Percentiles rank a stretch among this genome's conserved stretches.
phyloP scores from a whole-genome alignment of 768 basidiomycete species.

The Baorangia bicolor region DNA sequence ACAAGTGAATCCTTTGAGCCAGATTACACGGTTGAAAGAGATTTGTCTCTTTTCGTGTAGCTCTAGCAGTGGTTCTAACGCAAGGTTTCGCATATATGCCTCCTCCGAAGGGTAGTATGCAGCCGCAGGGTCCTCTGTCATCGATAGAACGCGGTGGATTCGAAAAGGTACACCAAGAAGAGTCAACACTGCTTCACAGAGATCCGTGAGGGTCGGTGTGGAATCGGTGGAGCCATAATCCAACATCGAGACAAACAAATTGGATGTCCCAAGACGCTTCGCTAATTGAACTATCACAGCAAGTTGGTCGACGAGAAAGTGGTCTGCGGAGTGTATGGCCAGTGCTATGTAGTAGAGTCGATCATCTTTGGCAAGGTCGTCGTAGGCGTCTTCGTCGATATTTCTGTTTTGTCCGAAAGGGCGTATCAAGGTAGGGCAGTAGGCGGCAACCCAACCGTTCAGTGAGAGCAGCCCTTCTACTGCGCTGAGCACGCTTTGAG shows the following conservation, averaged over 20 bases:
- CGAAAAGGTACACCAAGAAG: slow-evolving; percentile 92
- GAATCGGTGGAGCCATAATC: slow-evolving; percentile 96
- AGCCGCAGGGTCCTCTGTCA: slow-evolving; percentile 85
- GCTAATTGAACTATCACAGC: slow-evolving; percentile 97
- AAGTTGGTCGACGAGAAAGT: slow-evolving; percentile 97
- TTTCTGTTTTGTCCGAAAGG: slow-evolving; percentile 92
- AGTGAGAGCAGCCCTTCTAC: slow-evolving; percentile 94
- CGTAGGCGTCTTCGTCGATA: slow-evolving; percentile 70
- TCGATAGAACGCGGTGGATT: slow-evolving; percentile 86
- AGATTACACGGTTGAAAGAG: slow-evolving; percentile 87
- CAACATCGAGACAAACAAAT: slow-evolving; percentile 96
- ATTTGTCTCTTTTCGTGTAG: slow-evolving; percentile 73
- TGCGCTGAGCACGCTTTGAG: slow-evolving; percentile 83
- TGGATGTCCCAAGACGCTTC: slow-evolving; percentile 81
- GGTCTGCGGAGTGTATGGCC: slow-evolving; percentile 96
- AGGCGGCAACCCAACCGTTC: slow-evolving; percentile 97
- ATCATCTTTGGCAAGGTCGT: slow-evolving; percentile 80
- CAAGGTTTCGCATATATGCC: slow-evolving; percentile 90
- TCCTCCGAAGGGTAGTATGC: slow-evolving; percentile 97
- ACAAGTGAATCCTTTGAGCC: slow-evolving; percentile 99
- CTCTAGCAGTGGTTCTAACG: slow-evolving; percentile 86
- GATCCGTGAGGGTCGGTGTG: slow-evolving; percentile 89
- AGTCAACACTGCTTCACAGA: slow-evolving; percentile 93
- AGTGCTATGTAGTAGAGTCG: slow-evolving; percentile 94
- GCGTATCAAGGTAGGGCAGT: slow-evolving; percentile 90